Base-by-base conservation (phyloP, 192 early-diverging fungal species). In the Backusella australiensis region DNA sequence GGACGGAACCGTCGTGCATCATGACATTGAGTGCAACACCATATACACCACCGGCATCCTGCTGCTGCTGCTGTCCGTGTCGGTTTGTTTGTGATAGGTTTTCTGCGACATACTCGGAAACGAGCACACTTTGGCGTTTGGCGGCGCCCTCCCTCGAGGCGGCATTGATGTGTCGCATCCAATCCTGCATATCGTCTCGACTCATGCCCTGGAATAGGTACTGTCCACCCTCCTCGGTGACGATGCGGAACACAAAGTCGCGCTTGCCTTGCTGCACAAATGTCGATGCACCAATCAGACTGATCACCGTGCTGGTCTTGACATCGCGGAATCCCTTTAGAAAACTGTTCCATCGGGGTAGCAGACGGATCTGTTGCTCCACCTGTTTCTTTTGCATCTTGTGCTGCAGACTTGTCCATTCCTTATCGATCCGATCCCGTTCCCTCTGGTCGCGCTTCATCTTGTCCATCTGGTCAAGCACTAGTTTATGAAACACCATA, bases 221-320 rank as follows among this genome's bases (percentile, higher is more conserved):
- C 84, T 92, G 91, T 0, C 88, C 91, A 15, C 93, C 91, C 82
- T 94, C 93, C 56, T 92, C 91, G 3, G 89, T 92, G 23, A 92
- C 86, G 67, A 94, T 86, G 23, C 90, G 90, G 77, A 94, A 92
- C 34, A 94, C 91, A 81, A 80, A 90, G 35, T 91, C 90, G 15
- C 90, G 87, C 68, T 92, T 91, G 0, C 86, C 85, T 67, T 90
- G 46, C 86, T 6, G 85, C 85, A 71, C 87, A 85, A 66, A 89
- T 88, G 17, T 82, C 1, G 88, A 87, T 23, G 86, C 89, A 80
- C 92, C 91, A 82, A 94, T 91, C 67, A 92, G 77, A 69, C 91
- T 92, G 81, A 94, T 90, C 26, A 94, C 46, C 69, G n/a, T 83
- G 78, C 38, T 9, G 56, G 72, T 17, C 34, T 70, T 21, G 56